Percentiles rank a stretch among this genome's conserved stretches.
Evolutionary conservation across 345 rosid genomes (phyloP).

Genomic region (Sisymbrium altissimum): DNA sequence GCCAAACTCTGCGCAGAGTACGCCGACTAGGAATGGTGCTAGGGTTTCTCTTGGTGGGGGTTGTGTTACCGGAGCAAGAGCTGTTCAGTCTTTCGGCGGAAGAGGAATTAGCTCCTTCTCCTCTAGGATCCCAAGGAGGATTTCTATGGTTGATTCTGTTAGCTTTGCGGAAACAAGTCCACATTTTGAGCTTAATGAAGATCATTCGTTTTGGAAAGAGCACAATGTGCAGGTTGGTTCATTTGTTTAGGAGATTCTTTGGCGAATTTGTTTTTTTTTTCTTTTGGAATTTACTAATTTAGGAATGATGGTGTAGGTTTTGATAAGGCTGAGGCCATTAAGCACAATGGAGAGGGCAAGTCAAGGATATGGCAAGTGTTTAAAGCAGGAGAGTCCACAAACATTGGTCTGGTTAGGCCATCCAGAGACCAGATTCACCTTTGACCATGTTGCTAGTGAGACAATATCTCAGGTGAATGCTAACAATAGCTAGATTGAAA

Average conservation of each 20-base stretch:
- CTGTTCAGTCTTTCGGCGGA: conserved; percentile 37
- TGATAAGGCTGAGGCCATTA: conserved; percentile 81
- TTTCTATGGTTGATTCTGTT: conserved; percentile 42
- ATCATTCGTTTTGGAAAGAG: conserved; percentile 77
- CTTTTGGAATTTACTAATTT: not conserved
- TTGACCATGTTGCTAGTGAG: conserved; percentile 82
- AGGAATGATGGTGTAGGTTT: conserved; percentile 47
- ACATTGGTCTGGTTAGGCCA: conserved; percentile 79
- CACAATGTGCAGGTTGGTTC: conserved; percentile 81
- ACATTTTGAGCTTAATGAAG: conserved; percentile 73
- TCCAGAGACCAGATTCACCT: conserved; percentile 92
- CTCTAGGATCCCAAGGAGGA: conserved; percentile 51
- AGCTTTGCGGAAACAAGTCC: conserved; percentile 41
- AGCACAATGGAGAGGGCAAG: conserved; percentile 57
- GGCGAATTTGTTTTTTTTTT: not conserved
- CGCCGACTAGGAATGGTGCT: conserved; percentile 60
- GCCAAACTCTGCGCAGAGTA: conserved; percentile 68
- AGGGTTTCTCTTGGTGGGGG: conserved; percentile 59
- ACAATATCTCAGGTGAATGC: conserved; percentile 70
- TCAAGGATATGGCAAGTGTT: conserved; percentile 64
- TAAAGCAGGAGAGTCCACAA: conserved; percentile 77
- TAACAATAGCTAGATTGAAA: not conserved
- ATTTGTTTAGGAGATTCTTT: not conserved
- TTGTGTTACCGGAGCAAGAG: conserved; percentile 37
- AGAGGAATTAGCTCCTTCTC: conserved; percentile 45